Conservation (phyloP, 2,329 filamentous ascomycete genomes). For the Penicillium sp. region DNA sequence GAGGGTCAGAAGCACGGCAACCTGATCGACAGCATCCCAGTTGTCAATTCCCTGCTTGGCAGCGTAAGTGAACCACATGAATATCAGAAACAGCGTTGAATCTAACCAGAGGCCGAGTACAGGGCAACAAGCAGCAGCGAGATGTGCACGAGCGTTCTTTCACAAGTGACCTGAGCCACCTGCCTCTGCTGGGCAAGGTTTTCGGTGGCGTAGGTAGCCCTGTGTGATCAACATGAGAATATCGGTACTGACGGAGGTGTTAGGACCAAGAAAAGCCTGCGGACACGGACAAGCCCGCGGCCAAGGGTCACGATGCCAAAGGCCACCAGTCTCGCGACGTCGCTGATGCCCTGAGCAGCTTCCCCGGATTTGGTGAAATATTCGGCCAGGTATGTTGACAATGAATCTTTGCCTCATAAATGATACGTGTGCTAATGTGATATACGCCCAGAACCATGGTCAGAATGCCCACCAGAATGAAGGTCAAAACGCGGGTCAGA, state of each 20-base stretch:
- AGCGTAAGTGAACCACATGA: not conserved
- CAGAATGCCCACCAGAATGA: constrained; percentile 1
- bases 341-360: not conserved
- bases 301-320: not conserved
- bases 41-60: constrained; percentile 1
- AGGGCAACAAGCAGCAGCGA: not conserved
- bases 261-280: constrained; percentile 11
- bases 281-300: constrained; percentile 4
- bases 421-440: not conserved
- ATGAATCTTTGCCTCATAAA: not conserved
- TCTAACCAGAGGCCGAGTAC: not conserved
- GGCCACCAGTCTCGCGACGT: constrained; percentile 1
- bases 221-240: not conserved
- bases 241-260: not conserved
- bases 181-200: constrained; percentile 14
- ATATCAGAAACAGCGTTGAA: not conserved
- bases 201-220: constrained; percentile 18
- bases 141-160: constrained; percentile 10
- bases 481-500: constrained; percentile 6
- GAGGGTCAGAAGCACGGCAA: constrained; percentile 1
- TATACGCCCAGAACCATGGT: not conserved
- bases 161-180: constrained; percentile 13
- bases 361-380: constrained; percentile 7
- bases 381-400: constrained; percentile 6
- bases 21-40: constrained; percentile 9